Base-by-base conservation (phyloP, 768 basidiomycete species). In the Chiua virens region DNA sequence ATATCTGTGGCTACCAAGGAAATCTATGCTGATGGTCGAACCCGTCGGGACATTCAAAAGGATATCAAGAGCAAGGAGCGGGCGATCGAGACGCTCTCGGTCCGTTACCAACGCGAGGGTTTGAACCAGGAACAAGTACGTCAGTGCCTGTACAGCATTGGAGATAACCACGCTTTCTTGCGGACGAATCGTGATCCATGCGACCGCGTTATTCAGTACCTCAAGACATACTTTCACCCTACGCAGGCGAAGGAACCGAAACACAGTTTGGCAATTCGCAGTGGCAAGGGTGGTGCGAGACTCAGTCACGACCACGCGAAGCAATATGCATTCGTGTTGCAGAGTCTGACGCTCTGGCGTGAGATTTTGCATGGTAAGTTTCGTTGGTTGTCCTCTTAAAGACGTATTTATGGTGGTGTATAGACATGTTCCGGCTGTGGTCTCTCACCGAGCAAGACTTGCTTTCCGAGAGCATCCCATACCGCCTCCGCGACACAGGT, bases 391-490 rank as follows among this genome's bases (percentile, higher is more conserved):
- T 21, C 50, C 9, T n/a, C 28, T 6, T 5, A 15, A 21, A 18
- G 18, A 5, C 5, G 28, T 22, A 15, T 28, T 61, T 25, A 68
- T 39, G 17, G 36, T 36, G 9, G 17, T 32, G 11, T 3, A 22
- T 47, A 92, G 89, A 93, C 60, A 91, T 93, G 87, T 93, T 93
- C 74, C 87, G 85, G 54, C 69, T 93, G 35, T 92, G 87, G 89
- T 86, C 81, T 4, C 74, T 92, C 3, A 82, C 89, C 1, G 91
- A 92, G 62, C 81, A 86, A 54, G 91, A 93, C 57, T 67, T 93
- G 14, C 76, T 93, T n/a, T 84, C 87, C 7, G 84, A 91, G 61
- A 82, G 74, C 20, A 73, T 86, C 36, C 65, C 82, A 4, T 93
- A 93, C 66, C 86, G 91, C 27, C 76, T 93, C 35, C 84, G 91